Conservation (phyloP, 495 filamentous ascomycete species). For the Hypoxylon fuscum region DNA sequence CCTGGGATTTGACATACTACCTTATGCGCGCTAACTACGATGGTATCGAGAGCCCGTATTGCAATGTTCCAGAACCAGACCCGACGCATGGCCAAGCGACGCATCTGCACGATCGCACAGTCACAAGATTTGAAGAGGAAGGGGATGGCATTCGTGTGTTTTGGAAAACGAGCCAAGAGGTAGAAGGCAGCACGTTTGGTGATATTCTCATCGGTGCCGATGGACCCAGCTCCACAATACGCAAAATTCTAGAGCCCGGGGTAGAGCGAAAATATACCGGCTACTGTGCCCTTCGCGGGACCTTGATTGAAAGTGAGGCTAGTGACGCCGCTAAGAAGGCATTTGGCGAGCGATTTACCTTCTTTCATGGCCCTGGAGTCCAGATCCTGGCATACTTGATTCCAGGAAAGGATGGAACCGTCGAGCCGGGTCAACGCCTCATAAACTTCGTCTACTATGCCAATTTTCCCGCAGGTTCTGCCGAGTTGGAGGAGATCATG, state of each 20-base stretch:
- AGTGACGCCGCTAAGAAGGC: constrained; percentile 38
- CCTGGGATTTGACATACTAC: constrained; percentile 66
- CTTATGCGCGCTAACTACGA: constrained; percentile 66
- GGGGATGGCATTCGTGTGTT: constrained; percentile 49
- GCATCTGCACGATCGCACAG: constrained; percentile 58
- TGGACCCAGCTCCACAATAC: constrained; percentile 63
- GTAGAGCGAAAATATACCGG: constrained; percentile 63
- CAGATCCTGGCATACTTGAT: constrained; percentile 64
- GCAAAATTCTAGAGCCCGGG: constrained; percentile 54
- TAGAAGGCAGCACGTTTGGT: constrained; percentile 46
- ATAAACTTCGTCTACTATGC: constrained; percentile 69
- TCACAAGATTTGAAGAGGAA: constrained; percentile 54
- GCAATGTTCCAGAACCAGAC: constrained; percentile 46
- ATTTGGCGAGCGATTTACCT: constrained; percentile 50
- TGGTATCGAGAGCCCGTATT: constrained; percentile 58
- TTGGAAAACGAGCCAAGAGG: constrained; percentile 49
- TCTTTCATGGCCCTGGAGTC: constrained; percentile 54
- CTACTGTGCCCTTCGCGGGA: constrained; percentile 65
- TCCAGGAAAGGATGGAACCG: constrained; percentile 57
- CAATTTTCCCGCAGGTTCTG: constrained; percentile 58
- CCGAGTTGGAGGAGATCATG: constrained; percentile 60
- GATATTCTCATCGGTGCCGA: constrained; percentile 65
- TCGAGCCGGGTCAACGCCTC: constrained; percentile 56
- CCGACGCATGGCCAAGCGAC: constrained; percentile 51
- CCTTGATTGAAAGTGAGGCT: constrained; percentile 53